phyloP scores from a whole-genome alignment of 2,329 filamentous ascomycete genomes.

The Stagonosporopsis cucurbitacearum region DNA sequence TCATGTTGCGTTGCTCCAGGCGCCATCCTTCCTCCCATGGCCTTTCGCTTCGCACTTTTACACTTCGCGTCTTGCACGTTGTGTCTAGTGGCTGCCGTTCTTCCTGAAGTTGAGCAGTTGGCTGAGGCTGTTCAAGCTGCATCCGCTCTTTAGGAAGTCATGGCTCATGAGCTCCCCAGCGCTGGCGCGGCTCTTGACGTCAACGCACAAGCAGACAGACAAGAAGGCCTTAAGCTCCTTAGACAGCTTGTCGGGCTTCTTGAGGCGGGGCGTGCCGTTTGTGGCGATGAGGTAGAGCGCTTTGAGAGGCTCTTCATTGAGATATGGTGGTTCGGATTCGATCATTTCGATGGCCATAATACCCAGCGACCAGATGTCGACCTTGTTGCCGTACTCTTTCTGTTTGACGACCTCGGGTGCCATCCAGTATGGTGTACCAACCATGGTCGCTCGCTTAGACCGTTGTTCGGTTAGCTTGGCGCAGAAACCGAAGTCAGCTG shows the following conservation, averaged over 20 bases:
- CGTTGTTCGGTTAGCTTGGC: constrained; percentile 97
- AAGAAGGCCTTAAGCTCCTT: constrained; percentile 98
- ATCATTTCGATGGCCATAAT: constrained; percentile 99
- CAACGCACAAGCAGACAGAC: constrained; percentile 93
- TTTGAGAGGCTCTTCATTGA: constrained; percentile 97
- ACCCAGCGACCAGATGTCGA: constrained; percentile 97
- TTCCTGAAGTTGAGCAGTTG: constrained; percentile 85
- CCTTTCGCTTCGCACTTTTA: constrained; percentile 1
- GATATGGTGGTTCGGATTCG: constrained; percentile 95
- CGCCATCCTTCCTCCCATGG: not conserved
- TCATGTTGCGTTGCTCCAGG: constrained; percentile 3
- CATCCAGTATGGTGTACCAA: constrained; percentile 99
- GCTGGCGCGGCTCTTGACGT: constrained; percentile 92
- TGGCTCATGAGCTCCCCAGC: constrained; percentile 88
- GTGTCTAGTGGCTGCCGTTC: constrained; percentile 62
- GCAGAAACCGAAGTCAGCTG: constrained; percentile 98
- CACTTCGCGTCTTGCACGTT: not conserved
- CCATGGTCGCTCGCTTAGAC: constrained; percentile 98
- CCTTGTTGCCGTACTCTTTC: constrained; percentile 97
- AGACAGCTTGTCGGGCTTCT: constrained; percentile 97
- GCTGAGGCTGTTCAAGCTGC: constrained; percentile 79
- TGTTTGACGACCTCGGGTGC: constrained; percentile 99
- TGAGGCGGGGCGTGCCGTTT: constrained; percentile 93
- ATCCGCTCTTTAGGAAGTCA: constrained; percentile 93
- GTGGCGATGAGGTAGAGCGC: constrained; percentile 97